Evolutionary conservation across 306 rosid genomes (phyloP), one percentile per base, ranked within the genome.

Genomic region (Inga leiocalycina): DNA sequence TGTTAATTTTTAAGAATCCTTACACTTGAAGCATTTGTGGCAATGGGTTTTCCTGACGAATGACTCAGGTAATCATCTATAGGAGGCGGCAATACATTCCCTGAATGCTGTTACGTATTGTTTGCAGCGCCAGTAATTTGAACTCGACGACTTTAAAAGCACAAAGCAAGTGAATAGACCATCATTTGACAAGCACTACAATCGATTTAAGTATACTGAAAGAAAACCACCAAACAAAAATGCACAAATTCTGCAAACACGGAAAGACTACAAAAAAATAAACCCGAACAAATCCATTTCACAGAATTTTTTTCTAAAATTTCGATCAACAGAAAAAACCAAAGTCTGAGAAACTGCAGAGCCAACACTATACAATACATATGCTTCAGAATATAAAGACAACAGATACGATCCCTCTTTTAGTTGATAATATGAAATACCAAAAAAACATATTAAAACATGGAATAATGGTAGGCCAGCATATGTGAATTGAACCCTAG

Each of bases 71-170:
- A 90, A 85, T 93, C 98, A 79, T 95, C 98, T 65, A 88, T 20
- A 15, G 98, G 97, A 1, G 93, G 91, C n/a, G 98, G 98, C 87
- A 95, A 88, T 62, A 81, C 78, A 91, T 66, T 89, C 82, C 98
- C 98, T 17, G 94, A 87, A n/a, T 91, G 92, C 35, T 84, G 86
- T 85, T 93, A 94, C 89, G 90, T 79, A 84, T 83, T 89, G 91
- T 84, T 83, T 79, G 89, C 79, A 46, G 90, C 86, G 82, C 98
- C 98, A 46, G 98, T 90, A 81, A 91, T 89, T 88, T 95, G 96
- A 83, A 95, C 93, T 41, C 93, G 89, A 88, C 88, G 90, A 91
- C 98, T 95, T 92, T 72, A 77, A 88, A 89, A n/a, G 54, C 54
- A 49, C 54, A 49, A 49, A 49, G 19, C 19, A 49, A 49, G 54